A percentile compares a stretch with the other conserved stretches of the same genome.
These are phyloP conservation scores for Kazachstania kunashirensis DNA, from an alignment of 805 yeast genomes.

Conservation along the genomic window DNA sequence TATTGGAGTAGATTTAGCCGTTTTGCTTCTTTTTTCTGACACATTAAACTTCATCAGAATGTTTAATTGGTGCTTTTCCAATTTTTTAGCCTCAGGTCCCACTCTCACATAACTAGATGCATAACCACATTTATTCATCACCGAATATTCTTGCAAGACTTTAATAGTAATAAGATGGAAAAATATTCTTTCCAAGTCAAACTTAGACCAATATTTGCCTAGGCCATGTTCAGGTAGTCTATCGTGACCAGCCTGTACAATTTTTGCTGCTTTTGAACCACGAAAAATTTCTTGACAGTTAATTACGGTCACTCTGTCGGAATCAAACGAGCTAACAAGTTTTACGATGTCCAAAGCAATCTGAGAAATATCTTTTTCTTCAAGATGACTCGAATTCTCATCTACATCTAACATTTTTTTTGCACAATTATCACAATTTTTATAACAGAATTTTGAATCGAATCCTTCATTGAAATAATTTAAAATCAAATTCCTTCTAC, in stretches of 20 bases:
- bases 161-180: constrained; percentile 63
- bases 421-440: constrained; percentile 79
- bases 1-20: constrained; percentile 3
- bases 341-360: constrained; percentile 49
- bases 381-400: constrained; percentile 29
- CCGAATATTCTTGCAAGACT: constrained; percentile 59
- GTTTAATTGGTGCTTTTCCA: constrained; percentile 37
- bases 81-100: constrained; percentile 46
- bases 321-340: constrained; percentile 48
- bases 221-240: constrained; percentile 53
- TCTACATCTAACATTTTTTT: constrained; percentile 26
- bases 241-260: constrained; percentile 55
- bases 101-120: constrained; percentile 62
- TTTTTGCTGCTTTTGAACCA: constrained; percentile 58
- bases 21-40: constrained; percentile 11
- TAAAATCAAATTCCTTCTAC: constrained; percentile 80
- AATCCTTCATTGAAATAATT: constrained; percentile 85
- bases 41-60: constrained; percentile 43
- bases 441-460: constrained; percentile 51
- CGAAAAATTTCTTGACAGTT: constrained; percentile 77
- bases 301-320: constrained; percentile 58
- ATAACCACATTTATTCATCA: constrained; percentile 68
- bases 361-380: constrained; percentile 58
- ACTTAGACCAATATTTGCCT: constrained; percentile 55
- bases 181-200: constrained; percentile 72